Evolutionary conservation across 345 rosid genomes (phyloP), one percentile per base, ranked within the genome.

Genomic region (Citropsis articulata): DNA sequence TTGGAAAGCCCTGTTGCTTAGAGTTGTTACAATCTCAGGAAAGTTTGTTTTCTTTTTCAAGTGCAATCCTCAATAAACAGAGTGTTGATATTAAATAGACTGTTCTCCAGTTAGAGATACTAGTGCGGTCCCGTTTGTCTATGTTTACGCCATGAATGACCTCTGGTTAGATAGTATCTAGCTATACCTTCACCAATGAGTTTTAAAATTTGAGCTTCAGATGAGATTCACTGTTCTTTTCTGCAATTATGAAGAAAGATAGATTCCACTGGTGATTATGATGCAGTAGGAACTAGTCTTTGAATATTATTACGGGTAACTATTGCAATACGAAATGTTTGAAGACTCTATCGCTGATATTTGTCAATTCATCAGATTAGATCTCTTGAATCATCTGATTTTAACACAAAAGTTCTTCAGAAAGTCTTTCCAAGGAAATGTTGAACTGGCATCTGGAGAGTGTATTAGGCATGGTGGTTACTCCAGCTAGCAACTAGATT

Each of bases 361-460:
- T 8, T 71, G 74, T 30, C 28, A 55, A 66, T 40, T 61, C 27
- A 45, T 33, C 53, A 64, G 62, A 55, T 80, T 76, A 13, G 16
- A 10, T 64, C 76, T 75, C 76, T 7, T 75, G 60, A 56, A 38
- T 31, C 57, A 31, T 68, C 71, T 59, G 45, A 30, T 69, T 62
- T 75, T 76, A 76, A 50, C 6, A 30, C 62, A 53, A 45, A 71
- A 6, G 45, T 36, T 45, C 69, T 80, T 64, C 38, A 40, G 38
- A n/a, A 60, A 8, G 42, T 28, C 9, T 63, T 64, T 42, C 22
- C 36, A 48, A 75, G 70, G 45, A 48, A 62, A 30, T 64, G 30
- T 64, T 30, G 64, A 75, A 48, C 36, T 75, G 50, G 53, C 78
- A 75, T 63, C 60, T 4, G 22, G 28, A 33, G 14, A 65, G 63